Evolutionary conservation across 2,329 filamentous ascomycete genomes (phyloP), one percentile per base, ranked within the genome.

Genomic region (Cryphonectria naterciae): DNA sequence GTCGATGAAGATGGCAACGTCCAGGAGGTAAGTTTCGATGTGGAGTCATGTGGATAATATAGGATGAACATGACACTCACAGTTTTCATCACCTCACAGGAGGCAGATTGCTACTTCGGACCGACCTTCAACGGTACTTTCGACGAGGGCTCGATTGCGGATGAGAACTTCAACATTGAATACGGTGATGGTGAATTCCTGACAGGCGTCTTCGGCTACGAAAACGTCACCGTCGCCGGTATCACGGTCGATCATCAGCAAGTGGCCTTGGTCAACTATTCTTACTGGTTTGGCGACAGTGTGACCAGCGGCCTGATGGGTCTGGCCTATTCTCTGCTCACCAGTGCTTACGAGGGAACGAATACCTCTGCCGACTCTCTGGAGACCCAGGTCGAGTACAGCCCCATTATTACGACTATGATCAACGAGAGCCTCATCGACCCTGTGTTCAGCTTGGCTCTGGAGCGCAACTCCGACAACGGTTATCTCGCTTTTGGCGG

Each of bases 391-490:
- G 68, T 78, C 2, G 69, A 76, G 0, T 88, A 88, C 77, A 80
- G 83, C 67, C 84, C 86, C 0, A 74, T 88, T n/a, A 83, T 88
- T 74, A 84, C 81, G 10, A 84, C 79, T 49, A 84, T 88, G 82
- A 83, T 81, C 73, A 77, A 81, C 67, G 75, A 83, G 41, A 79
- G 81, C 32, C 75, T 82, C 17, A 81, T 84, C 10, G 74, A 80
- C 0, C 81, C 85, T 0, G 74, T 85, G 13, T 88, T 87, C 79
- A 84, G 81, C 74, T 76, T 87, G n/a, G 84, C 83, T 0, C 77
- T 88, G 28, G 77, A 80, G 10, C 77, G 83, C 17, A 76, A 77
- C n/a, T 68, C 75, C 1, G 74, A 75, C 13, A 82, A 81, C 10
- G 85, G 85, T 1, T 83, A 84, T 49, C 76, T 88, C 4, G 82